A percentile compares a stretch with the other conserved stretches of the same genome.
Evolutionary conservation across 768 basidiomycete genomes (phyloP).

Genomic region (Termitomyces sp.): DNA sequence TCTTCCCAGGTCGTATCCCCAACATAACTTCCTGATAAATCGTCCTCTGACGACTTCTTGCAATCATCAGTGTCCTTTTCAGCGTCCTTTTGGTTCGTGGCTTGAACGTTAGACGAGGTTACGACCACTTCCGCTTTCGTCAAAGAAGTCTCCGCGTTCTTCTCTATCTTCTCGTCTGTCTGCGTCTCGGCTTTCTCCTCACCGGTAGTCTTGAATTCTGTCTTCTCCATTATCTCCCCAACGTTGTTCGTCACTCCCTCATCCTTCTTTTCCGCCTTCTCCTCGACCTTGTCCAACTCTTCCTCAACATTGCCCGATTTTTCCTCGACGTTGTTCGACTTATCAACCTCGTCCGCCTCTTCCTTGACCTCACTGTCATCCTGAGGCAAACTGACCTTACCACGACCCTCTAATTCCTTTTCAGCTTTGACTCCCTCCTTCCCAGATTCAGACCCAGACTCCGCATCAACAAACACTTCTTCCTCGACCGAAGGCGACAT

Average conservation of each 20-base stretch:
- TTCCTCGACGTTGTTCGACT: neutral
- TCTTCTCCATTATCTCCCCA: neutral
- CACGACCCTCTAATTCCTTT: neutral
- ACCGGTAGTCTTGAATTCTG: neutral
- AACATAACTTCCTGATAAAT: constrained; percentile 40
- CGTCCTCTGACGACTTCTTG: constrained; percentile 14
- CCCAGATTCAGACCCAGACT: neutral
- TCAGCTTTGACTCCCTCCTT: constrained; percentile 2
- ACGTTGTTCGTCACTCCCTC: neutral
- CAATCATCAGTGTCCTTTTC: constrained; percentile 9
- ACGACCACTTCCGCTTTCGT: neutral
- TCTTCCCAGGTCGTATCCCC: constrained; percentile 81
- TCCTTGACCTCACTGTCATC: neutral
- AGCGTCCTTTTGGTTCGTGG: neutral
- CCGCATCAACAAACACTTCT: constrained; percentile 8
- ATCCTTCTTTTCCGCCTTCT: neutral
- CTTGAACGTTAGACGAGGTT: neutral
- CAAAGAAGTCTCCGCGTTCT: neutral
- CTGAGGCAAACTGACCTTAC: neutral
- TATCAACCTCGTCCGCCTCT: neutral
- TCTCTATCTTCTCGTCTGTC: neutral
- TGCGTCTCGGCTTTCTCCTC: constrained; percentile 1
- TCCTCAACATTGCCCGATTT: neutral
- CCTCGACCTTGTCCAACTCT: neutral
- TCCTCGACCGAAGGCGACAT: neutral